Base-by-base conservation (phyloP, 495 filamentous ascomycete genomes). In the Chaetomidium leptoderma region DNA sequence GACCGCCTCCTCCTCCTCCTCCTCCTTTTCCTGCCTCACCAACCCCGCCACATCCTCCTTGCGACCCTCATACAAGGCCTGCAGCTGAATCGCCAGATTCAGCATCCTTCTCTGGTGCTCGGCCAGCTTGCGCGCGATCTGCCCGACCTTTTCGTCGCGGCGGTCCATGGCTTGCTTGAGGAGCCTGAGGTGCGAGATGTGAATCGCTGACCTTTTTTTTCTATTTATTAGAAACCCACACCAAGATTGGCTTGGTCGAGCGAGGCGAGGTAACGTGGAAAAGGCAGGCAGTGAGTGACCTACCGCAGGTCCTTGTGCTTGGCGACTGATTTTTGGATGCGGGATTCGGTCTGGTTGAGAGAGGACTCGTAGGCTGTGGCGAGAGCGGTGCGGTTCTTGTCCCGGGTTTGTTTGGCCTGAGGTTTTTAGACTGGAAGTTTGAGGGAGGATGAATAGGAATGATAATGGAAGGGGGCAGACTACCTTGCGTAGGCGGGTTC, bases 11-110 rank as follows among this genome's bases (percentile, higher is more conserved):
- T 19, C 26, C 0, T 1, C 27, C 56, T 23, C 13, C 30, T 35
- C 17, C 17, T 26, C 57, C 19, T 0, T 11, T 16, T 21, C 46
- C 21, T 40, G 21, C 32, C 9, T 33, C 17, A 54, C 21, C 30
- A 63, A 5, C 39, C n/a, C 19, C 32, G 39, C 35, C n/a, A 67
- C 39, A 30, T 69, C 64, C 37, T 48, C 49, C 19, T 49, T 32
- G 6, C 66, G 64, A 4, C 60, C 66, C n/a, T 60, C 24, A 17
- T 71, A 69, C 39, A 71, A 47, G 10, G 59, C 63, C 21, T 47
- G 40, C 35, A 71, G 52, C 39, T 64, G 69, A 4, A 60, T 42
- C 6, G 57, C 66, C 19, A 66, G 62, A 21, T 66, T 66, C 24
- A 58, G n/a, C 55, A 60, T 55, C 21, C 63, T 21, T 35, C 45